Evolutionary conservation across 106 monocot species (phyloP), one percentile per base, ranked within the genome.

Genomic region (Cymbidium sinense): DNA sequence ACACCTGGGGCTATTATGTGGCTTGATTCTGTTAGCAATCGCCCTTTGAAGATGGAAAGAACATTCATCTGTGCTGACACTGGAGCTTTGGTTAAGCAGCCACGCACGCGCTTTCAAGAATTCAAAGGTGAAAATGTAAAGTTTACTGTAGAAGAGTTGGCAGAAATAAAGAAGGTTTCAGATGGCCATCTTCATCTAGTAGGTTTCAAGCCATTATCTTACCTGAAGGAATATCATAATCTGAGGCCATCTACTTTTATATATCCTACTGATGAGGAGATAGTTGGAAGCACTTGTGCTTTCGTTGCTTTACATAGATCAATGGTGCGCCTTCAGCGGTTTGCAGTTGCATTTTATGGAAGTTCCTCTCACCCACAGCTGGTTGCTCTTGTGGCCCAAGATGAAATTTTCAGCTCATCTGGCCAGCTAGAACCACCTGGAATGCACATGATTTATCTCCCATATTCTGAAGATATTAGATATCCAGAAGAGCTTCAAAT

Each of bases 361-460:
- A 86, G 76, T 55, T 82, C 83, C 27, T 37, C 86, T 86, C 84
- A 85, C 77, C 89, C 91, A 30, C 87, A 86, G 35, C 76, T 96
- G 34, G 96, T 96, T 74, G 93, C 93, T 15, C 84, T 96, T 62
- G 85, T 96, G 41, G 96, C 93, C 34, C 96, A 91, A 61, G 93
- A 87, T 65, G 96, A 93, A 70, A 80, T 96, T 44, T 79, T 78
- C 29, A 88, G 79, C 83, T 82, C 89, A 47, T 84, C 86, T 50
- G 91, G 91, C 80, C 96, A 93, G 87, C 78, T 93, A 27, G 96
- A 96, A 74, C 96, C 96, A 58, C 96, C 96, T 41, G 93, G 96
- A 80, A 93, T 96, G 86, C 93, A 96, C 70, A 91, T 96, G 93
- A 93, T 96, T 74, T 91, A 94, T 86, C 87, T 96, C 51, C 96